Percentiles rank a stretch among this genome's conserved stretches.
Conservation (phyloP, 2,329 filamentous ascomycete species). For the Phialocephala sp. region DNA sequence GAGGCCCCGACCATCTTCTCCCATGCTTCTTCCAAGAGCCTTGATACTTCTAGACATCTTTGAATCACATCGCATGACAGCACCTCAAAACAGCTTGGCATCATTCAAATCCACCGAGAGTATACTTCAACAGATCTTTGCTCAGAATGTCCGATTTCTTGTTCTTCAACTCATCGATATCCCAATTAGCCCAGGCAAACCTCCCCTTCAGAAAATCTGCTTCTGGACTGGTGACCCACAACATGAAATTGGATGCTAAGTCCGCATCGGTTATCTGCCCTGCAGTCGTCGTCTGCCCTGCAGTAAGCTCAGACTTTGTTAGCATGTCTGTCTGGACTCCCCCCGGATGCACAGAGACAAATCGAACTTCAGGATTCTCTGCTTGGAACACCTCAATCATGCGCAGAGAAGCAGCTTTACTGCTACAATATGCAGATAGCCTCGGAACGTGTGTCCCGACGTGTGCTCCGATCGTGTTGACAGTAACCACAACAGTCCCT, state of each 20-base stretch:
- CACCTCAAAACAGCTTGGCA: no score
- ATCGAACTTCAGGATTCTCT: conserved; percentile 39
- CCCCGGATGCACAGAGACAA: conserved; percentile 46
- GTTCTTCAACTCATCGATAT: conserved; percentile 54
- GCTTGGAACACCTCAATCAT: conserved; percentile 42
- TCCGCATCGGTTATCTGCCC: conserved; percentile 32
- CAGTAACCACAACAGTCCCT: conserved; percentile 45
- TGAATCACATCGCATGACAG: no score
- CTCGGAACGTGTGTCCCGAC: conserved; percentile 37
- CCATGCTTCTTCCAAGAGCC: no score
- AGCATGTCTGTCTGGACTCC: conserved; percentile 41
- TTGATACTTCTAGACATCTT: no score
- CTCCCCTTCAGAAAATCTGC: conserved; percentile 53
- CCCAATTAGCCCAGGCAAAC: conserved; percentile 57
- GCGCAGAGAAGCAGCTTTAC: conserved; percentile 42
- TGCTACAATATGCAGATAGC: conserved; percentile 38
- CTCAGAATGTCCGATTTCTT: conserved; percentile 45
- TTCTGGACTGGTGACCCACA: conserved; percentile 44
- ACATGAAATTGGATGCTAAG: conserved; percentile 32
- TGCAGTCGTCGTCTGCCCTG: conserved; percentile 12
- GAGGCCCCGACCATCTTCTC: no score
- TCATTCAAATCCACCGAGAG: conserved; percentile 1
- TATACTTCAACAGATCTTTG: conserved; percentile 5
- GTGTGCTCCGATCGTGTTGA: conserved; percentile 45
- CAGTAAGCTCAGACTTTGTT: conserved; percentile 35